phyloP scores from a whole-genome alignment of 257 asterid species.

The Plantago ovata region DNA sequence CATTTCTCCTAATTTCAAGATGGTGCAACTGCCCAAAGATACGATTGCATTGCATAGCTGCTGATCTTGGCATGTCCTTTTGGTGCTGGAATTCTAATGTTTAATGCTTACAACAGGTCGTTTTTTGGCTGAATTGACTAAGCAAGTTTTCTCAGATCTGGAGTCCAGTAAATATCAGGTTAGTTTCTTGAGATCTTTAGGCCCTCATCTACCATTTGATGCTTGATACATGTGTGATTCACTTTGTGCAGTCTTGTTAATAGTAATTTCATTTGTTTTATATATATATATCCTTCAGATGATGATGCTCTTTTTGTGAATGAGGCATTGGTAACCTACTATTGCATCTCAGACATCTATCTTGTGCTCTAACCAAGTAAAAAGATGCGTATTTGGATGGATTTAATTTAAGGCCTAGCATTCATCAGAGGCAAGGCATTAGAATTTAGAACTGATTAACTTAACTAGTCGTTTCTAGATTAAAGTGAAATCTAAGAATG shows the following conservation, averaged over 20 bases:
- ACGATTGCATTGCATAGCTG: not conserved
- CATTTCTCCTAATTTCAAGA: conserved; percentile 8
- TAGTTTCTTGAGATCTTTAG: conserved; percentile 26
- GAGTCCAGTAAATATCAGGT: conserved; percentile 93
- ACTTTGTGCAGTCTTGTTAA: conserved; percentile 1
- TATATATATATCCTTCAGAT: too few relatives aligned
- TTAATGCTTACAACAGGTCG: conserved; percentile 60
- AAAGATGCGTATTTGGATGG: too few relatives aligned
- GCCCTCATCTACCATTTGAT: conserved; percentile 10
- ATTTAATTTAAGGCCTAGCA: too few relatives aligned
- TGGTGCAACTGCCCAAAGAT: not conserved
- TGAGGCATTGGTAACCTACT: too few relatives aligned
- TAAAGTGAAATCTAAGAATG: too few relatives aligned
- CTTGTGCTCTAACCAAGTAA: too few relatives aligned
- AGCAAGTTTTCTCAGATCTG: conserved; percentile 88
- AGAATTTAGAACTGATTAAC: too few relatives aligned
- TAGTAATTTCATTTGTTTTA: not conserved
- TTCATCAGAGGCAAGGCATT: too few relatives aligned
- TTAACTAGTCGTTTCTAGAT: too few relatives aligned
- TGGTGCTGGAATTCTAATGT: conserved; percentile 20
- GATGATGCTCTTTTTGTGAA: too few relatives aligned
- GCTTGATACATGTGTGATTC: conserved; percentile 8
- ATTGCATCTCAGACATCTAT: too few relatives aligned
- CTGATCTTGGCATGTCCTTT: conserved; percentile 18
- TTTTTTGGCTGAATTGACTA: conserved; percentile 89